These are phyloP conservation scores for Alternaria ethzedia DNA, from an alignment of 2,329 filamentous ascomycete genomes.

Conservation along the genomic window DNA sequence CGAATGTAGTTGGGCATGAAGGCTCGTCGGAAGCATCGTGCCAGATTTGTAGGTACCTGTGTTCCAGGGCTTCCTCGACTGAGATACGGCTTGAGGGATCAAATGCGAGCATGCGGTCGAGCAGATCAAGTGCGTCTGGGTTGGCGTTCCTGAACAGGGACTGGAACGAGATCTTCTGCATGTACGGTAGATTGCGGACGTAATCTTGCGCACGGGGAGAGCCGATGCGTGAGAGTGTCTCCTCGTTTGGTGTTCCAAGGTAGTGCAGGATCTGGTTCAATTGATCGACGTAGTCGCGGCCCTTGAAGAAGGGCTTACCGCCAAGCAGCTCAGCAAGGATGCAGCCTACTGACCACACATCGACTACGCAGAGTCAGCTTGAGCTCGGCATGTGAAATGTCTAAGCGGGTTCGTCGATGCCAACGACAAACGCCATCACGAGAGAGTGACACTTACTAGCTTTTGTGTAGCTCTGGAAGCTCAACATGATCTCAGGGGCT, in stretches of 20 bases:
- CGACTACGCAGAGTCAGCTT: constrained; percentile 66
- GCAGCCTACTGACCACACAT: constrained; percentile 98
- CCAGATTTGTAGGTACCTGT: constrained; percentile 97
- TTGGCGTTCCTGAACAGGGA: constrained; percentile 92
- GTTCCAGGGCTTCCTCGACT: constrained; percentile 93
- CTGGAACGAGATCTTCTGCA: constrained; percentile 91
- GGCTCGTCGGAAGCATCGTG: constrained; percentile 97
- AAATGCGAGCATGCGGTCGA: constrained; percentile 97
- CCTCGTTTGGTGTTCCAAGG: constrained; percentile 93
- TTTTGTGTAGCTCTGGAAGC: constrained; percentile 99
- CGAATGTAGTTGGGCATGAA: constrained; percentile 89
- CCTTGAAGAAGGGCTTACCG: constrained; percentile 98
- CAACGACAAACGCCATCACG: neutral
- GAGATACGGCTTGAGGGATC: constrained; percentile 92
- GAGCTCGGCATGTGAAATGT: constrained; percentile 9
- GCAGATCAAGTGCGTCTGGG: constrained; percentile 90
- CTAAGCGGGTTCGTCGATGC: constrained; percentile 2
- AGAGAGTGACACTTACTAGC: constrained; percentile 64
- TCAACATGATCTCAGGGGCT: constrained; percentile 98
- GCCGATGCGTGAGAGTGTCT: constrained; percentile 90
- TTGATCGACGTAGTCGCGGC: constrained; percentile 98
- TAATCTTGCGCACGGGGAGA: constrained; percentile 97
- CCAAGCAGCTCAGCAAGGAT: constrained; percentile 96
- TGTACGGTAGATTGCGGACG: constrained; percentile 92
- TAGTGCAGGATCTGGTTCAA: constrained; percentile 99